These are phyloP conservation scores for Penicillium sp. DNA, from an alignment of 2,329 filamentous ascomycete genomes.

Conservation along the genomic window DNA sequence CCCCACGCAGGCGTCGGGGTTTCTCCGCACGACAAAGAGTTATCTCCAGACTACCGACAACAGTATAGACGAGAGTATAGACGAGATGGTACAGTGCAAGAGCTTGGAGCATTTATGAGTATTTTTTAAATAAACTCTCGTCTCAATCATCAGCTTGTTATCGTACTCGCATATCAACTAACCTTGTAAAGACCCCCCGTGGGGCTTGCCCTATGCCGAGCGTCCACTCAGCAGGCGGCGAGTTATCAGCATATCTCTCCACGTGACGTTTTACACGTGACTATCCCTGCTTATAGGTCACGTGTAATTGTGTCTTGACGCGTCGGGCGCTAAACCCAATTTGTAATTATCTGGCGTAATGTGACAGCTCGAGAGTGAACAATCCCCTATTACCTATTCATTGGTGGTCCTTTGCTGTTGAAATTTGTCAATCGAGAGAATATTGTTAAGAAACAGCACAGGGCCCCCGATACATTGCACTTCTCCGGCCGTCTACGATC, in stretches of 20 bases:
- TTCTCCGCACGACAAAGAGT: constrained; percentile 1
- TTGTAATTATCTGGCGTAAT: neutral
- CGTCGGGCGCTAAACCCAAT: too few relatives aligned
- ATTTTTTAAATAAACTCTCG: neutral
- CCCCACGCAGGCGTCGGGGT: neutral
- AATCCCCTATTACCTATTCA: neutral
- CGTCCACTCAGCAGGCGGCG: neutral
- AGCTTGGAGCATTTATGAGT: neutral
- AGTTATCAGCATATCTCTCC: neutral
- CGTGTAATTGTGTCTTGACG: too few relatives aligned
- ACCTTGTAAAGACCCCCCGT: neutral
- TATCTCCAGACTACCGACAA: too few relatives aligned
- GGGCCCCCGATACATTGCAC: neutral
- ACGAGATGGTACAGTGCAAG: neutral
- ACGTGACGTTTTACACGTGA: neutral
- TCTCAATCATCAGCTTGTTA: neutral
- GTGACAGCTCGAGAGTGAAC: neutral
- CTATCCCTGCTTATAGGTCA: neutral
- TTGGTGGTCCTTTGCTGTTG: neutral
- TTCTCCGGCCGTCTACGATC: neutral
- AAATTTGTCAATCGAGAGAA: neutral
- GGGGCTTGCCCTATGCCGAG: neutral
- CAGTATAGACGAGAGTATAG: neutral
- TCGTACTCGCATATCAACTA: neutral
- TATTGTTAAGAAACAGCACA: too few relatives aligned